Conservation (phyloP, 148 eudicot genomes). For the Selenicereus undatus region DNA sequence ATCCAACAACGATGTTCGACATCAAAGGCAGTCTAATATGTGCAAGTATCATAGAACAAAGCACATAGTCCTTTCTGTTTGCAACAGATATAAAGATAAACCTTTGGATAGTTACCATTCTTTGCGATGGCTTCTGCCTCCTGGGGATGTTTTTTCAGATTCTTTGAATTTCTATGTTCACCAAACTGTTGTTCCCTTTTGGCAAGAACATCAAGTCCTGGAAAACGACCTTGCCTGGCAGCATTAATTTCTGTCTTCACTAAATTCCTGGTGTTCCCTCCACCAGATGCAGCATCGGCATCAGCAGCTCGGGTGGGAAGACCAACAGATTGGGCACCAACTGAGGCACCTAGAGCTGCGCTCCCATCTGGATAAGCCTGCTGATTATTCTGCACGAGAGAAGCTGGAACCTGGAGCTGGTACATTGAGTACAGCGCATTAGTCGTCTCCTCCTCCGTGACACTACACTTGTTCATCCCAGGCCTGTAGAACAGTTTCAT, state of each 20-base stretch:
- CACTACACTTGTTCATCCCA: constrained; percentile 75
- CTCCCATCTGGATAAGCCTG: constrained; percentile 22
- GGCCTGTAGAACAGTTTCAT: constrained; percentile 46
- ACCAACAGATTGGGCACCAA: constrained; percentile 13
- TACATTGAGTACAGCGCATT: constrained; percentile 40
- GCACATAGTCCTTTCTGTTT: background rate
- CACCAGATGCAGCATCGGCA: constrained; percentile 15
- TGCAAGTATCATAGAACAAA: background rate
- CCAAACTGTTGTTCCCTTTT: constrained; percentile 24
- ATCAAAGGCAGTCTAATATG: background rate
- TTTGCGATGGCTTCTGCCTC: constrained; percentile 9
- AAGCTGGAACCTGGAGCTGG: constrained; percentile 18
- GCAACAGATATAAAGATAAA: constrained; percentile 6
- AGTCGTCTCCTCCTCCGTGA: constrained; percentile 68
- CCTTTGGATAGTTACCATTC: constrained; percentile 20
- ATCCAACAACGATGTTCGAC: background rate
- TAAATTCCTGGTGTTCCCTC: constrained; percentile 24
- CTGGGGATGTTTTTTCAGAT: constrained; percentile 21
- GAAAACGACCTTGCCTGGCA: constrained; percentile 14
- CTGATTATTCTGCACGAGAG: constrained; percentile 25
- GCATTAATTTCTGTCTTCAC: constrained; percentile 19
- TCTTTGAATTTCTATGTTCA: constrained; percentile 25
- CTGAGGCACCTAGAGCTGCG: constrained; percentile 20
- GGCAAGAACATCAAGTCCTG: constrained; percentile 13
- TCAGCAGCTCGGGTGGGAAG: background rate